phyloP scores from a whole-genome alignment of 768 basidiomycete genomes.

The Boletus sp. region DNA sequence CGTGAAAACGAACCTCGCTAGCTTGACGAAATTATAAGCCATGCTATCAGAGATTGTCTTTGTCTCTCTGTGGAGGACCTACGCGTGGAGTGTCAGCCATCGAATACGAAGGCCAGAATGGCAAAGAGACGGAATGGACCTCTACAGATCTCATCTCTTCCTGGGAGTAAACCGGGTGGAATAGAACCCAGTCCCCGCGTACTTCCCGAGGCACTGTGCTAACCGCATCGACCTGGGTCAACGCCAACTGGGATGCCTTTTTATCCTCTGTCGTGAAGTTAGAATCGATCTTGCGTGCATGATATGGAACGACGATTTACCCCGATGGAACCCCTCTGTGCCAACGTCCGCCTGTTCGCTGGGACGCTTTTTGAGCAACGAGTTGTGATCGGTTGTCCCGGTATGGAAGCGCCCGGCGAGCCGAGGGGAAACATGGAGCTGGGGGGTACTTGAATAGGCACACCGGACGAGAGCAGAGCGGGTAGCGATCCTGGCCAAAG shows the following conservation, averaged over 20 bases:
- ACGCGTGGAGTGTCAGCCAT: conserved; percentile 6
- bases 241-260: conserved; percentile 11
- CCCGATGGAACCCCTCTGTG: conserved; percentile 36
- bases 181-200: conserved; percentile 84
- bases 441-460: conserved; percentile 1
- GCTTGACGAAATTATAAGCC: conserved; percentile 59
- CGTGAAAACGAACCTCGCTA: conserved; percentile 40
- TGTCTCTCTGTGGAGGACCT: conserved; percentile 70
- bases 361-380: conserved; percentile 22
- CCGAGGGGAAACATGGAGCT: background rate
- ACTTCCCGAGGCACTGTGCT: conserved; percentile 54
- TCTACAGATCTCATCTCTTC: conserved; percentile 72
- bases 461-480: conserved; percentile 11
- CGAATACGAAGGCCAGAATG: background rate
- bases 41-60: conserved; percentile 70
- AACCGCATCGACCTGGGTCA: conserved; percentile 38
- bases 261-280: conserved; percentile 24
- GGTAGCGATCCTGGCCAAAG: conserved; percentile 9
- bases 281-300: background rate
- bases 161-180: conserved; percentile 85
- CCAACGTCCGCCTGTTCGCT: conserved; percentile 25
- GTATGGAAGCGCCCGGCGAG: conserved; percentile 23
- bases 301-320: conserved; percentile 13
- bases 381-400: conserved; percentile 18
- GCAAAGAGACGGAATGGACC: conserved; percentile 34